Base-by-base conservation (phyloP, 352 stramenopile genomes). In the Phytophthora tubulina region DNA sequence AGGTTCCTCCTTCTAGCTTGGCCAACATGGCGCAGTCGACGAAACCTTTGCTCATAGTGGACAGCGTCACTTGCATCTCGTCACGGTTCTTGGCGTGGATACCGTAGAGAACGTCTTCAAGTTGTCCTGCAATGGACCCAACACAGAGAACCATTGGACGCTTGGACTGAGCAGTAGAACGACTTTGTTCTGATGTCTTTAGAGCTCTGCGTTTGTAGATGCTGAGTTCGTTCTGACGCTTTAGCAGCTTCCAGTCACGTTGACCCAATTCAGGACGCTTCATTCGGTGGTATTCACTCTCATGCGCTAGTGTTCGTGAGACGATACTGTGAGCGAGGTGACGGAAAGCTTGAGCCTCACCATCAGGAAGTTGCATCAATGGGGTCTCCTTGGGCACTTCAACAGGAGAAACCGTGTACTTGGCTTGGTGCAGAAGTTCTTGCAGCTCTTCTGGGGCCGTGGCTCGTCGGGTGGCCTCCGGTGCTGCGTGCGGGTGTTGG, bases 51-150 rank as follows among this genome's bases (percentile, higher is more conserved):
- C 77, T 79, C 38, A 80, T 57, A 51, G 69, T 81, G 3, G 75
- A 59, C 9, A 75, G 64, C 2, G 64, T 81, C 33, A 75, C 69
- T 2, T 81, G 74, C 79, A 90, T 89, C 54, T 88, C 82, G 1
- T 83, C 68, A 0, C 77, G 79, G 3, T 62, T 88, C 58, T 87
- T 88, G 48, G 79, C 62, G 63, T 88, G 77, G 10, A 86, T 50
- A 6, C 81, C 81, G 54, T 89, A 91, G 6, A 90, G 61, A 32
- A 74, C 57, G 60, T 91, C 71, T 42, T 88, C 78, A 10, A 90
- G 55, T 7, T 71, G 55, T 44, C 80, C 81, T 6, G 81, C 70
- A 32, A 89, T 72, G 1, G 67, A 76, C 2, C 84, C 84, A 7
- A 89, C 57, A 44, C 78, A 82, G 8, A 89, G 55, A 11, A 87